These are phyloP conservation scores for Fraxinus anomala DNA, from an alignment of 257 asterid species.

Conservation along the genomic window DNA sequence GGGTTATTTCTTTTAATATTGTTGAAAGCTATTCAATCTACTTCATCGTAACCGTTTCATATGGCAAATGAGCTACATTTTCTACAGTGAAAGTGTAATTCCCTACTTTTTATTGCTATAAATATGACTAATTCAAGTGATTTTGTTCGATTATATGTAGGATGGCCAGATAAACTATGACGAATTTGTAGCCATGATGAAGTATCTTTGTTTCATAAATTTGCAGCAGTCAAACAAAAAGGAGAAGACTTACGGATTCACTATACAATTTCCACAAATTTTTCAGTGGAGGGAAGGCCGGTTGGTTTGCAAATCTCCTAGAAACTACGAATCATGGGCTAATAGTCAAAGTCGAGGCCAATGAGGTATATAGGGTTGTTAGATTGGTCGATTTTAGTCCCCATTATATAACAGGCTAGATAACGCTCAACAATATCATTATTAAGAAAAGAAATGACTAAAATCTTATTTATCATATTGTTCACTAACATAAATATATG, in stretches of 20 bases:
- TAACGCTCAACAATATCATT: not conserved
- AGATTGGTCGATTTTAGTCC: slow-evolving; percentile 15
- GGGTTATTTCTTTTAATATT: not conserved
- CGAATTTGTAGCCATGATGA: slow-evolving; percentile 32
- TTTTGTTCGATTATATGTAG: slow-evolving; percentile 13
- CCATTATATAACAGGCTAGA: slow-evolving; percentile 14
- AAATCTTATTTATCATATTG: not conserved
- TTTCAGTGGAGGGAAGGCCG: not conserved
- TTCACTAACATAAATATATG: not conserved
- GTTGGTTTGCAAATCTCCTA: not conserved
- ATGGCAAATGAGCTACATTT: not conserved
- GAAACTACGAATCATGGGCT: not conserved
- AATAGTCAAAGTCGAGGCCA: not conserved
- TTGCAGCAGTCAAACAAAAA: not conserved
- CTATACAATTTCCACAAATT: not conserved
- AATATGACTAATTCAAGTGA: too few relatives aligned
- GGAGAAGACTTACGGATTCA: not conserved
- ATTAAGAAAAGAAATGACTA: slow-evolving; percentile 27
- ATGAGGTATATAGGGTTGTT: not conserved
- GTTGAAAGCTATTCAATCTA: not conserved
- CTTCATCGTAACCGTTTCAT: not conserved
- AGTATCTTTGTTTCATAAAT: slow-evolving; percentile 14
- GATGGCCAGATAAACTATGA: slow-evolving; percentile 35
- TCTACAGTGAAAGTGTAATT: not conserved
- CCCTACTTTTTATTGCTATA: not conserved